These are phyloP conservation scores for Nidularia pulvinata DNA, from an alignment of 768 basidiomycete species.

Conservation along the genomic window DNA sequence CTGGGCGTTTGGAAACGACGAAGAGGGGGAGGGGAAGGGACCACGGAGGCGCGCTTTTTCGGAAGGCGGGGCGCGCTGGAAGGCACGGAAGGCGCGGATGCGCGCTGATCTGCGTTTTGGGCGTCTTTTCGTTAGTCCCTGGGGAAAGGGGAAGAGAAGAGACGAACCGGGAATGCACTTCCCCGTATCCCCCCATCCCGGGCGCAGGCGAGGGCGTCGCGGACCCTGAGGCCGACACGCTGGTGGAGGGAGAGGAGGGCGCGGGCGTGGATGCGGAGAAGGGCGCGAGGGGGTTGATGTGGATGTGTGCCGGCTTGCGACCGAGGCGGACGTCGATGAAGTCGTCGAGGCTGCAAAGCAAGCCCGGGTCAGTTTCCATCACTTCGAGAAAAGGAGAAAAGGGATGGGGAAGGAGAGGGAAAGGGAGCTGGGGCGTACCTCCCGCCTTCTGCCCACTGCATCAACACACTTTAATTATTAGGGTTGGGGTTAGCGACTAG, in stretches of 20 bases:
- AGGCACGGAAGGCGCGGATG: conserved; percentile 74
- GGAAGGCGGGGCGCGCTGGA: conserved; percentile 62
- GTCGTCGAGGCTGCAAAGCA: conserved; percentile 63
- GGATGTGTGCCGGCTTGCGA: conserved; percentile 48
- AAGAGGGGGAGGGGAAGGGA: conserved; percentile 7
- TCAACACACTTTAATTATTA: conserved; percentile 57
- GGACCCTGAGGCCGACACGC: neutral
- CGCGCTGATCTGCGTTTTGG: conserved; percentile 51
- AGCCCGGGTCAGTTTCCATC: neutral
- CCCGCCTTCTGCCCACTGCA: conserved; percentile 95
- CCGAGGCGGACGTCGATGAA: conserved; percentile 83
- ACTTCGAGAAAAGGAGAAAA: no score
- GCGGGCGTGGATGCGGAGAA: conserved; percentile 16
- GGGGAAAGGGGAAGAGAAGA: conserved; percentile 2
- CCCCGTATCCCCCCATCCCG: neutral
- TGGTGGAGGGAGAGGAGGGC: conserved; percentile 12
- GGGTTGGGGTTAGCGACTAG: no score
- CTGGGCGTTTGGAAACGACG: neutral
- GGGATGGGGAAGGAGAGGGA: neutral
- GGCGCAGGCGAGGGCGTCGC: conserved; percentile 11
- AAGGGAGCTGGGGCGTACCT: conserved; percentile 31
- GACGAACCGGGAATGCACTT: neutral
- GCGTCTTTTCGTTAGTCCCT: conserved; percentile 17
- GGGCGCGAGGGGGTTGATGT: conserved; percentile 33
- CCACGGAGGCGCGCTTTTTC: conserved; percentile 62